Evolutionary conservation across 495 filamentous ascomycete species (phyloP), one percentile per base, ranked within the genome.

Genomic region (Aspergillus funiculosus): DNA sequence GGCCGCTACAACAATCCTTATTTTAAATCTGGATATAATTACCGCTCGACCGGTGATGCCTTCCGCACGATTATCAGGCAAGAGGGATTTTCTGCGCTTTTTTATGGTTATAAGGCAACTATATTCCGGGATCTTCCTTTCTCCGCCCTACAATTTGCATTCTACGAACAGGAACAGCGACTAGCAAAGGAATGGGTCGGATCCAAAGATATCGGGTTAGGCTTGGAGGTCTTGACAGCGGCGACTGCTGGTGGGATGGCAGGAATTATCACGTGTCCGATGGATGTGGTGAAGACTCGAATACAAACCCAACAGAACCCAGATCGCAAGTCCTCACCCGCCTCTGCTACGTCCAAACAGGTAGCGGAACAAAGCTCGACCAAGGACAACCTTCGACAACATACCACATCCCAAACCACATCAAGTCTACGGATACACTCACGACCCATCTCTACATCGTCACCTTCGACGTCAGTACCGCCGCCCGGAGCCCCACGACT

Each of bases 211-310:
- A 92, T 98, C 43, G 94, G 94, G 0, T 58, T 92, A 45, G 73
- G 80, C 4, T 58, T 95, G 35, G 94, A 98, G 63, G 82, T 98
- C 41, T 59, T 89, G 26, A 98, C 92, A 2, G 92, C 87, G 5
- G 88, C 85, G 5, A 84, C 81, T n/a, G 92, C 92, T 1, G 92
- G 92, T 42, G 91, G 92, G 19, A 80, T 97, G 67, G 92, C 92
- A 1, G 92, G 92, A 46, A 85, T 92, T 3, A 81, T 98, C 1
- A 97, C 92, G 2, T 95, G 89, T 59, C 92, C 92, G 10, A 76
- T 98, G 51, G 92, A 98, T 58, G 92, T 98, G 3, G 94, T 98
- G 38, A 98, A 98, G 67, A 98, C 92, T 1, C 76, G 92, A 37
- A 83, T 97, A n/a, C 92, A 98, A 62, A 98, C 92, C 1, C 91